Evolutionary conservation across 768 basidiomycete species (phyloP), one percentile per base, ranked within the genome.

Genomic region (Mycena floridula): DNA sequence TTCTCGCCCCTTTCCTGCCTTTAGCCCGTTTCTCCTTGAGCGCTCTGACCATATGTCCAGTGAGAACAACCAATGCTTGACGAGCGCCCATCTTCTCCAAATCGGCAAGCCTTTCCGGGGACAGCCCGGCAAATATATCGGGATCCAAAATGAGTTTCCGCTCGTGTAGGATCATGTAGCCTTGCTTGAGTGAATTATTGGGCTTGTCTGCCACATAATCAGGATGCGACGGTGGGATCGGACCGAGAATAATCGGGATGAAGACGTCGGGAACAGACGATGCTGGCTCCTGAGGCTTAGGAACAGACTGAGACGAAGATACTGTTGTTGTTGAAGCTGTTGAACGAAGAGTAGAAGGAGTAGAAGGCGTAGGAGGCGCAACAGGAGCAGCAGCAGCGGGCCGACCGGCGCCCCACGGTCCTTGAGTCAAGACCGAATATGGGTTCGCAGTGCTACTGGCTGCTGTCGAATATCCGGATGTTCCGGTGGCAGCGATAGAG

Each of bases 101-200:
- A 37, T 85, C 82, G 45, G 73, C 75, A 36, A 95, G 65, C 60
- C 85, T 85, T 49, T 84, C 81, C 36, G 73, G 68, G 3, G 84
- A 79, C 11, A 95, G 73, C 44, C 82, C 81, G 7, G 83, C 76
- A 57, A 96, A 96, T 25, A 95, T 84, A 18, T 75, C 73, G 2
- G 93, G 93, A 54, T 89, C 87, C 27, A 96, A 77, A 45, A 91
- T 79, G 18, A 96, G 75, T 24, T 77, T 84, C 43, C 89, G 83
- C 51, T 91, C 83, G 50, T 94, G 89, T 11, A 94, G 66, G 20
- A 89, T 79, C 69, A 96, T 90, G 25, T 76, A 77, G 3, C 75
- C 74, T 53, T 75, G 68, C 47, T 74, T 74, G 9, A 61, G 67
- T 2, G 72, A 72, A 42, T 79, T 74, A 45, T 76, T 68, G 47